A percentile compares a stretch with the other conserved stretches of the same genome.
These are phyloP conservation scores for Pinus taeda DNA, from an alignment of 75 land plant genomes.

Conservation along the genomic window DNA sequence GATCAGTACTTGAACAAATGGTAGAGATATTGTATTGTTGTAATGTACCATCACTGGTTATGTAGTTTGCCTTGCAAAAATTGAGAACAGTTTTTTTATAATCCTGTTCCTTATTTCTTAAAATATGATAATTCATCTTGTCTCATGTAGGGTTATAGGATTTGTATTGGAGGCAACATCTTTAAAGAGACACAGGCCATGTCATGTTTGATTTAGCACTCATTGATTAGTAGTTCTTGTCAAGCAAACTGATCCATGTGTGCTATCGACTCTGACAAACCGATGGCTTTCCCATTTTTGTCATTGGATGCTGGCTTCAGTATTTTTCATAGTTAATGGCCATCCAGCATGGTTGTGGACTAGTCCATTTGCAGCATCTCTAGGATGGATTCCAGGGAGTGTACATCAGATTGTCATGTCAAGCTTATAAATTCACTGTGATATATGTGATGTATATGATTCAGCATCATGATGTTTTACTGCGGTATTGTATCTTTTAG, in stretches of 20 bases:
- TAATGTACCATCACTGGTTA: conserved; percentile 5
- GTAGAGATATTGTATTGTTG: not conserved
- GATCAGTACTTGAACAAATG: not conserved
- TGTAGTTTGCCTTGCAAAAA: not conserved
- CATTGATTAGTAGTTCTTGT: not conserved
- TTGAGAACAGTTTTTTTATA: not conserved
- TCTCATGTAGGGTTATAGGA: not conserved
- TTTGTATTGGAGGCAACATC: not conserved
- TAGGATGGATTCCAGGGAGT: not conserved
- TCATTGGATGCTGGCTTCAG: not conserved
- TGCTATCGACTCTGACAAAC: not conserved
- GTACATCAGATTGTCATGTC: not conserved
- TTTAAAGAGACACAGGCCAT: not conserved
- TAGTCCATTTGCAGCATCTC: not conserved
- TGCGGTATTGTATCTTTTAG: not conserved
- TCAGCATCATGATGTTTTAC: not conserved
- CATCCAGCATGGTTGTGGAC: not conserved
- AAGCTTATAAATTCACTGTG: not conserved
- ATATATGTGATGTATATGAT: not conserved
- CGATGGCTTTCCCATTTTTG: not conserved
- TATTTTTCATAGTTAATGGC: not conserved
- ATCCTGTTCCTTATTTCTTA: not conserved
- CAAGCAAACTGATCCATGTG: not conserved
- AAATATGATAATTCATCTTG: not conserved
- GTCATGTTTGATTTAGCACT: not conserved